Conservation (phyloP, 1,284 basidiomycete species). For the Rhizoctonia solani region DNA sequence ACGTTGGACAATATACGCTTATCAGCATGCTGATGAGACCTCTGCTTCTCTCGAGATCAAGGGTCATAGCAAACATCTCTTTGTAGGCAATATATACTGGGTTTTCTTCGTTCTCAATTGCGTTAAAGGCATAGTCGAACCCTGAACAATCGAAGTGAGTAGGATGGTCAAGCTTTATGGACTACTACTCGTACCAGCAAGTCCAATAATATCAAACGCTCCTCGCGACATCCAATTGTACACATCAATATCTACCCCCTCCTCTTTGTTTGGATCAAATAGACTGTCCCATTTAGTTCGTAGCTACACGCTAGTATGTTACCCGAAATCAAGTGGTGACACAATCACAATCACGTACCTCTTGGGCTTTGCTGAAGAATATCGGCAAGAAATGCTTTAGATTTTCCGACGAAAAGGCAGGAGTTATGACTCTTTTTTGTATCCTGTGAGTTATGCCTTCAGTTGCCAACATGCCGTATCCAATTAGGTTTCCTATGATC, state of each 20-base stretch:
- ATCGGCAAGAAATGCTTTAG: conserved; percentile 69
- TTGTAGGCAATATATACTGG: conserved; percentile 76
- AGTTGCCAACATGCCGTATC: conserved; percentile 51
- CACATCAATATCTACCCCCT: conserved; percentile 57
- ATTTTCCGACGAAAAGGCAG: conserved; percentile 77
- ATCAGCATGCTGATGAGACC: conserved; percentile 52
- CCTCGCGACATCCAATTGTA: conserved; percentile 74
- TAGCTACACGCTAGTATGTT: conserved; percentile 34
- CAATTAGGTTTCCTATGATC: conserved; percentile 73
- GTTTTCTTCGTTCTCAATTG: conserved; percentile 73
- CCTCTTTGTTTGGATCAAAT: conserved; percentile 7
- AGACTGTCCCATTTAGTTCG: conserved; percentile 39
- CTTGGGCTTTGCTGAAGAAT: conserved; percentile 66
- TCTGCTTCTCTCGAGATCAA: conserved; percentile 55
- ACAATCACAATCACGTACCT: conserved; percentile 62
- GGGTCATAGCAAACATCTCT: conserved; percentile 75
- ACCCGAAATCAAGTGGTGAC: not conserved
- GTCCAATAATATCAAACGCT: conserved; percentile 79
- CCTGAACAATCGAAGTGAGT: conserved; percentile 50
- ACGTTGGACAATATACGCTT: conserved; percentile 63
- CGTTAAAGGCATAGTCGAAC: conserved; percentile 78
- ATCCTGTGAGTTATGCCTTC: conserved; percentile 25
- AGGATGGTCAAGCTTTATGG: not conserved
- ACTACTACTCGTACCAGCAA: conserved; percentile 56
- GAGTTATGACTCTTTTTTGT: conserved; percentile 68